Evolutionary conservation across 31 red algal genomes (phyloP).

Genomic region (Odonthalia washingtoniensis): DNA sequence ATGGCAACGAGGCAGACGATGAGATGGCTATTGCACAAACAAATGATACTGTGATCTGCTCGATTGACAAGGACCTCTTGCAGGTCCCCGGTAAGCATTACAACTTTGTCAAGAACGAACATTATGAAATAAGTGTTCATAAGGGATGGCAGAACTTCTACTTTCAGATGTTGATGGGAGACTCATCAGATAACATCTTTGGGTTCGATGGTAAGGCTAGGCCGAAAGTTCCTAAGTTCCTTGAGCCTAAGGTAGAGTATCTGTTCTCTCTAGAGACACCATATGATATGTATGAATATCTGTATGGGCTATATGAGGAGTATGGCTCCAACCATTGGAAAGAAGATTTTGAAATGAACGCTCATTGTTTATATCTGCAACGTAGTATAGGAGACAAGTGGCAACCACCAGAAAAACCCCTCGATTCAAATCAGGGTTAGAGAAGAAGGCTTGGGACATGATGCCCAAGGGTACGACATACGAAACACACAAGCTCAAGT

Average conservation of each 20-base stretch:
- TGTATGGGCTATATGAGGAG: conserved; percentile 6
- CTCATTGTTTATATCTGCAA: neutral
- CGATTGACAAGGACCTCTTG: conserved; percentile 16
- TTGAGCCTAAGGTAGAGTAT: too few species aligned
- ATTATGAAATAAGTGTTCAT: neutral
- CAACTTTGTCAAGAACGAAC: neutral
- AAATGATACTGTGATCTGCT: neutral
- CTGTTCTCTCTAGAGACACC: neutral
- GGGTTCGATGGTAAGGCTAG: conserved; percentile 8
- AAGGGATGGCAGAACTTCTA: conserved; percentile 10
- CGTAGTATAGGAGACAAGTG: neutral
- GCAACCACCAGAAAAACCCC: conserved; percentile 16
- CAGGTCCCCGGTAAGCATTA: conserved; percentile 13
- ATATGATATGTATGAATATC: neutral
- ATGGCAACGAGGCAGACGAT: conserved; percentile 19
- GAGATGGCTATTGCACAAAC: conserved; percentile 5
- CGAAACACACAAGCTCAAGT: neutral
- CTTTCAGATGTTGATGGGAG: conserved; percentile 14
- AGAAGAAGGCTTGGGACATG: neutral
- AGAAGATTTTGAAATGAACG: conserved; percentile 5
- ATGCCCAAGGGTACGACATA: conserved; percentile 1
- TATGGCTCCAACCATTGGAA: conserved; percentile 1
- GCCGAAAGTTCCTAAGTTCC: neutral
- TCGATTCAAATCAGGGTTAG: neutral
- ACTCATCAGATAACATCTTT: conserved; percentile 15